Base-by-base conservation (phyloP, 345 rosid genomes). In the Rhodamnia argentea region DNA sequence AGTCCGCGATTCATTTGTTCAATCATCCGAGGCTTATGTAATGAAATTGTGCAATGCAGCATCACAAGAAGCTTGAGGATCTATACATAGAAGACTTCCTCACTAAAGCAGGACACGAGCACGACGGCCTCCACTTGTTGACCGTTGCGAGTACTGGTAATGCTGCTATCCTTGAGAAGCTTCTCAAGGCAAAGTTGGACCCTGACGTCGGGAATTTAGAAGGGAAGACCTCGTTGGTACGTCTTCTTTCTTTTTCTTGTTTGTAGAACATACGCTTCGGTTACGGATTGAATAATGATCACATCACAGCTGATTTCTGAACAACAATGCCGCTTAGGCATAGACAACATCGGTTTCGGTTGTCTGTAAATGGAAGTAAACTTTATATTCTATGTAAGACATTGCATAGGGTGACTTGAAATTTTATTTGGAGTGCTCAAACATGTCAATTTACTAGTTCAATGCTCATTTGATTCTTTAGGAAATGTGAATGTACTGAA, bases 151-250 rank as follows among this genome's bases (percentile, higher is more conserved):
- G 90, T 18, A 90, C 96, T 14, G 98, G 98, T 83, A 95, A 95
- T 85, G 94, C 98, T 85, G 95, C 94, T 86, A 95, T 96, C 84
- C 95, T 95, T 13, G 96, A 95, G 75, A 96, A 93, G 89, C 96
- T 94, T 88, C 95, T 96, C 27, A 94, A 86, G 93, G 97, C 95
- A n/a, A 96, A 89, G 85, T 85, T 94, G 91, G 94, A 92, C 87
- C 97, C 96, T 86, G 96, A 95, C 82, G 88, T 92, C 75, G 89
- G 92, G 52, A 96, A 95, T 87, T 90, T 91, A 18, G 85, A 90
- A 87, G 99, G 98, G 62, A 93, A 92, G 93, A 93, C 98, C 52
- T 96, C 96, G 44, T 87, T 96, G 96, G 98, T 96, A 90, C 26
- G 82, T 81, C 76, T 5, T 37, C 54, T 42, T 70, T 64, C 42